These are phyloP conservation scores for Mucor piriformis DNA, from an alignment of 371 early-diverging fungal species.

Conservation along the genomic window DNA sequence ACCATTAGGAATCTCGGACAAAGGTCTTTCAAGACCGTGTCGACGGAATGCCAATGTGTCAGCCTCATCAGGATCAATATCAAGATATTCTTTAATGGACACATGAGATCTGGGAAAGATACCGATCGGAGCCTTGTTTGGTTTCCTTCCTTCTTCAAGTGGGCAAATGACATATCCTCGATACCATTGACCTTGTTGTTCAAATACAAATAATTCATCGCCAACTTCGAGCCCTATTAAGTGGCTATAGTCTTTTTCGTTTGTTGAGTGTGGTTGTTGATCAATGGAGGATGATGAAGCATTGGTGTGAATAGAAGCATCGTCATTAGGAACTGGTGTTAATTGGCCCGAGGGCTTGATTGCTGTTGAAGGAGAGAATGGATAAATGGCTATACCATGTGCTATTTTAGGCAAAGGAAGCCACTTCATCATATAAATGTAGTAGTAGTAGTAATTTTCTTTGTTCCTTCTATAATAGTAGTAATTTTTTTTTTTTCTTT, in stretches of 20 bases:
- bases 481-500: background rate
- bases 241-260: constrained; percentile 37
- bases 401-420: constrained; percentile 56
- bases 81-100: constrained; percentile 56
- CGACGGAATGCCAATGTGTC: constrained; percentile 9
- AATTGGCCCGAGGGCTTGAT: constrained; percentile 34
- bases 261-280: constrained; percentile 18
- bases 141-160: constrained; percentile 42
- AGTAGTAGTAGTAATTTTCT: too few relatives aligned
- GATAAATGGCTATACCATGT: constrained; percentile 55
- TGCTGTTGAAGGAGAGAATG: constrained; percentile 46
- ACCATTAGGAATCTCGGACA: constrained; percentile 14
- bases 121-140: constrained; percentile 56
- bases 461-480: background rate
- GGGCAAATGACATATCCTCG: constrained; percentile 67
- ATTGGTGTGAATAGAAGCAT: constrained; percentile 32
- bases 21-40: constrained; percentile 8
- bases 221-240: constrained; percentile 57
- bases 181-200: constrained; percentile 63
- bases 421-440: constrained; percentile 43
- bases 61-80: constrained; percentile 32
- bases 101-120: constrained; percentile 67
- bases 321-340: constrained; percentile 16
- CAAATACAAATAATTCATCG: constrained; percentile 59
- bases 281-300: constrained; percentile 33